Base-by-base conservation (phyloP, 2,329 filamentous ascomycete genomes). In the Verticillium klebahnii region DNA sequence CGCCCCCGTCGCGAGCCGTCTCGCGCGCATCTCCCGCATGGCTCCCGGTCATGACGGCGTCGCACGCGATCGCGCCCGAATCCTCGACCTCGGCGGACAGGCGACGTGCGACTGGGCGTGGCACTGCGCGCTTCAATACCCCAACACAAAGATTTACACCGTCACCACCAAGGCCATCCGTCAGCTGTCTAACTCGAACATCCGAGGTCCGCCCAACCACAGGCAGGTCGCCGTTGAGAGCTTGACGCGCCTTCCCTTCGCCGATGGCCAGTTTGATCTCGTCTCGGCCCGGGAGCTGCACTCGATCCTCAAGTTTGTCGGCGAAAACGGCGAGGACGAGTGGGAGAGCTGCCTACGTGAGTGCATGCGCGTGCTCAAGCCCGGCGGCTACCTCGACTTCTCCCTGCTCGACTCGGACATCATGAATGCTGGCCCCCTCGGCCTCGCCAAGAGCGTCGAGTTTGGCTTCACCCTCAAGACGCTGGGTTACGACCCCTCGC, bases 101-200 rank as follows among this genome's bases (percentile, higher is more conserved):
- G 83, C 89, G 0, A 87, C 90, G 15, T 94, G 92, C 72, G 93
- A 96, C 75, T 99, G 95, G 95, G 94, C 91, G 25, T 99, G 95
- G 95, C 89, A 95, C 72, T 90, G 92, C 62, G 93, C 95, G 1
- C 82, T 91, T 57, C 89, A 94, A 73, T 95, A 93, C 74, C 92
- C 91, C 19, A 89, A 92, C 72, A 85, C 91, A 61, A 93, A 92
- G 73, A 86, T 97, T 60, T 96, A 93, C 78, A 97, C 94, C 0
- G 92, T 94, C 60, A 90, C 90, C 40, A 92, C 89, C 66, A 90
- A 90, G 75, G 77, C 87, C 9, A 82, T 89, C 66, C 84, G 86
- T 40, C 89, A 92, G 72, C 78, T 88, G 34, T 87, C 88, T 69
- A 91, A 91, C 74, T 86, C 84, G 63, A 90, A 90, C 69, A 86